phyloP scores from a whole-genome alignment of 345 rosid species.

The Pelargonium nanum region DNA sequence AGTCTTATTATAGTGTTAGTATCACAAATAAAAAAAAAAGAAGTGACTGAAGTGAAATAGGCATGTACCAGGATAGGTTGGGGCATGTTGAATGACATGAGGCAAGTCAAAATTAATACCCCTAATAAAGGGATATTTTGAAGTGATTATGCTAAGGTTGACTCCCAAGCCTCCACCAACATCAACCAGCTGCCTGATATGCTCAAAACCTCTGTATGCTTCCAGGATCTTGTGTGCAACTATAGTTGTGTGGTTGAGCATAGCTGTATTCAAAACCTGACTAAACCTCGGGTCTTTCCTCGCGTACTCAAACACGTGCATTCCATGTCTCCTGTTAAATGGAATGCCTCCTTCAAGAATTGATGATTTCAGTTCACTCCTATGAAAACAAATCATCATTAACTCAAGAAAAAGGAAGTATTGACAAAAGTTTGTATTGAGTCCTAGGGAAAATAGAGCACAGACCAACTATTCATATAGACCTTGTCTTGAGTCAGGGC shows the following conservation, averaged over 20 bases:
- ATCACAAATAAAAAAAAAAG: background rate
- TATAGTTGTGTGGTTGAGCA: slow-evolving; percentile 7
- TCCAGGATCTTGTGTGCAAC: slow-evolving; percentile 4
- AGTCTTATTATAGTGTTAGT: too few relatives aligned
- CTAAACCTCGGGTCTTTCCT: slow-evolving; percentile 1
- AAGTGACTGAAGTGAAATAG: background rate
- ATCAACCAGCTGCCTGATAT: background rate
- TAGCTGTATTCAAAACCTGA: slow-evolving; percentile 5
- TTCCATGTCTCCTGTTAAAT: slow-evolving; percentile 9
- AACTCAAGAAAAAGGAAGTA: background rate
- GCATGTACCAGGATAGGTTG: slow-evolving; percentile 3
- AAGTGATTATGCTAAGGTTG: slow-evolving; percentile 5
- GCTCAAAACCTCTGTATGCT: slow-evolving; percentile 5
- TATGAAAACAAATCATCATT: background rate
- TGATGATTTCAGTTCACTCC: slow-evolving; percentile 5
- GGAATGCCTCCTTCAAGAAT: slow-evolving; percentile 11
- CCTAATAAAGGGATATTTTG: slow-evolving; percentile 9
- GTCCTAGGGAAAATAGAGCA: background rate
- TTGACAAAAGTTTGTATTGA: background rate
- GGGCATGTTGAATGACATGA: slow-evolving; percentile 8
- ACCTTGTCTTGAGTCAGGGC: slow-evolving; percentile 18
- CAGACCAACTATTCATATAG: slow-evolving; percentile 13
- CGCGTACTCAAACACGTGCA: slow-evolving; percentile 8
- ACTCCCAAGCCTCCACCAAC: slow-evolving; percentile 12
- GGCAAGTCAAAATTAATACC: slow-evolving; percentile 11